Base-by-base conservation (phyloP, 2,329 filamentous ascomycete species). In the Neofusicoccum umdonicola region DNA sequence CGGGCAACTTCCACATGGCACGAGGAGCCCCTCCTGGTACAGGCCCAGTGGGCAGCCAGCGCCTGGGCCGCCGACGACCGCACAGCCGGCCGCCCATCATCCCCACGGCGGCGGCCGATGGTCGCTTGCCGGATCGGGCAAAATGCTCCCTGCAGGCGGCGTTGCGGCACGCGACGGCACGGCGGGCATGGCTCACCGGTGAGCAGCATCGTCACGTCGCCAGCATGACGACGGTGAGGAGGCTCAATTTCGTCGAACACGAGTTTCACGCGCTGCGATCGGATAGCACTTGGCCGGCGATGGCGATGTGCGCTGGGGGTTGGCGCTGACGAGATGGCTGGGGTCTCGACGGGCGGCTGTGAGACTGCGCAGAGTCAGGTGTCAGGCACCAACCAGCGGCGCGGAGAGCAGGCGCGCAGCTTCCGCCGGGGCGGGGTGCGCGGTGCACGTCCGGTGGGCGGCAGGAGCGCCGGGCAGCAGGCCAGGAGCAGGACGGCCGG, bases 221-320 rank as follows among this genome's bases (percentile, higher is more conserved):
- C 22, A 35, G 48, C 50, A 52, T 52, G 15, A 52, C 2, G 37
- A 4, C 19, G 52, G 37, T 7, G 52, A 31, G 52, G 37, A 57
- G 52, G 37, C 52, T 57, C 52, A 44, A 35, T 45, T 22, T 48
- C 27, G 15, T 60, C 56, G 31, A 45, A 60, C 56, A 58, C 54
- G 39, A 58, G 54, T 58, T 44, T 47, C 54, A 47, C 37, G 37
- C 27, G 34, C 12, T 45, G 41, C 27, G 27, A 19, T 37, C 42
- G 56, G 56, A 60, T 47, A n/a, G 27, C 31, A 5, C 27, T 11
- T 31, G 42, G 41, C 56, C 42, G 56, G 56, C 12, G 56, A 7
- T 13, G 27, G 39, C 22, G 42, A n/a, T 22, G 22, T 31, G 37
- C 35, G 39, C 19, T 45, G 34, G 12, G 37, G 51, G 37, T 44